Evolutionary conservation across 768 basidiomycete species (phyloP), one percentile per base, ranked within the genome.

Genomic region (Hysterangium stoloniferum): DNA sequence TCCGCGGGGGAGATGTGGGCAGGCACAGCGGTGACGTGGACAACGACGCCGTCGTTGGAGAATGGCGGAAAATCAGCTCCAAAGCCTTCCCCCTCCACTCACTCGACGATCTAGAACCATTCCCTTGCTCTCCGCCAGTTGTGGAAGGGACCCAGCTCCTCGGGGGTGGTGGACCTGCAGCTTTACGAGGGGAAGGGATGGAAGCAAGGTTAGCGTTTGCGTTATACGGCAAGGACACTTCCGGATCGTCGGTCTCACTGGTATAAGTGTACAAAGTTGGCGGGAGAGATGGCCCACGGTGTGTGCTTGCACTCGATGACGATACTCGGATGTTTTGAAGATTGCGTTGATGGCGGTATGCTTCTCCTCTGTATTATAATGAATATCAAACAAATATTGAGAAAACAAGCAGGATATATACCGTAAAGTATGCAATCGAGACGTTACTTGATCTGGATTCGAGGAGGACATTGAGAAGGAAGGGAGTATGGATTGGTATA

Each of bases 311-410:
- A 52, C 61, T 19, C 55, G 50, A 42, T 45, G 34, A 50, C 44
- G 55, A n/a, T 6, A 57, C 56, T 5, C 57, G 54, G 24, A 58
- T 60, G 25, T 64, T 58, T 49, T 60, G 71, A 5, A 75, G 55
- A 59, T 87, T 87, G 52, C 78, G 80, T 31, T 66, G 57, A 54
- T 76, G 85, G 47, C 84, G 73, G 52, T 81, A 85, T 36, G 86
- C 80, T 61, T 88, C 85, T 8, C 82, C 84, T 60, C 84, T 86
- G 52, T 3, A 27, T 35, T 44, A 36, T 37, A 24, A 33, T 52
- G 41, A 4, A 34, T 44, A 9, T 24, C 13, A 38, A 22, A 19
- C 15, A 25, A 33, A 33, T 25, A 32, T 41, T 27, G 4, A 37
- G 36, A 19, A 8, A 51, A 48, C 32, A 51, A 40, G 41, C 19